phyloP scores from a whole-genome alignment of 75 land plant genomes.

The Picea sitchensis region DNA sequence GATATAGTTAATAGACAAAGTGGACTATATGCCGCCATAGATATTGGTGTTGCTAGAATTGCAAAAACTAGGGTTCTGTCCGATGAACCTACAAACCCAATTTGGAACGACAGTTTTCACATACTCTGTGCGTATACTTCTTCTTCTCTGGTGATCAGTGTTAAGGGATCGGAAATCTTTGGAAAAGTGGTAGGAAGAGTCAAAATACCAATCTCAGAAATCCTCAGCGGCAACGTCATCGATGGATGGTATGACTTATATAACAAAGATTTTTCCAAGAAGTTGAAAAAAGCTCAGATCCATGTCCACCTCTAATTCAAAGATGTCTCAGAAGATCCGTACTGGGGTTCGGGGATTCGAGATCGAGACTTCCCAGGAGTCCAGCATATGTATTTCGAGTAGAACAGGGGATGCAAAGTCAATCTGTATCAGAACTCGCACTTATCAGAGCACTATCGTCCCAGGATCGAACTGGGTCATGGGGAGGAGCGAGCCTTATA shows the following conservation, averaged over 20 bases:
- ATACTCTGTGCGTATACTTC: constrained; percentile 8
- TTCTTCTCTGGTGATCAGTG: constrained; percentile 25
- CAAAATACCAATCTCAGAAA: too few species aligned
- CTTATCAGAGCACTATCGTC: constrained; percentile 13
- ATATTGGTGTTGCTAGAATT: too few species aligned
- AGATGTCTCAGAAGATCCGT: constrained; percentile 15
- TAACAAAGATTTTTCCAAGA: constrained; percentile 16
- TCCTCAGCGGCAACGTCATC: background rate
- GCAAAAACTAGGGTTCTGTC: constrained; percentile 10
- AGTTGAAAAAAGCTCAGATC: constrained; percentile 21
- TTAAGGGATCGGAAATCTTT: constrained; percentile 31
- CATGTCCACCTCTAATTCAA: constrained; percentile 29
- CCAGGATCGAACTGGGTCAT: constrained; percentile 18
- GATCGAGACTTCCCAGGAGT: background rate
- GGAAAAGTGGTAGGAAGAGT: constrained; percentile 36
- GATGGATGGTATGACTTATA: constrained; percentile 37
- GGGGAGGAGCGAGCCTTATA: constrained; percentile 1
- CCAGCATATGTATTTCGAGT: constrained; percentile 17
- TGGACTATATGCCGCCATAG: constrained; percentile 44
- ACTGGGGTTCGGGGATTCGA: constrained; percentile 24
- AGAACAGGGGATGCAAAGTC: constrained; percentile 32
- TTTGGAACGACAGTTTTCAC: background rate
- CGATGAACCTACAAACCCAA: constrained; percentile 26
- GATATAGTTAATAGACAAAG: constrained; percentile 3
- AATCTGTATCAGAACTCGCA: background rate